Evolutionary conservation across 108 stramenopile species (phyloP).

Genomic region (Hondaea fermentalgiana): DNA sequence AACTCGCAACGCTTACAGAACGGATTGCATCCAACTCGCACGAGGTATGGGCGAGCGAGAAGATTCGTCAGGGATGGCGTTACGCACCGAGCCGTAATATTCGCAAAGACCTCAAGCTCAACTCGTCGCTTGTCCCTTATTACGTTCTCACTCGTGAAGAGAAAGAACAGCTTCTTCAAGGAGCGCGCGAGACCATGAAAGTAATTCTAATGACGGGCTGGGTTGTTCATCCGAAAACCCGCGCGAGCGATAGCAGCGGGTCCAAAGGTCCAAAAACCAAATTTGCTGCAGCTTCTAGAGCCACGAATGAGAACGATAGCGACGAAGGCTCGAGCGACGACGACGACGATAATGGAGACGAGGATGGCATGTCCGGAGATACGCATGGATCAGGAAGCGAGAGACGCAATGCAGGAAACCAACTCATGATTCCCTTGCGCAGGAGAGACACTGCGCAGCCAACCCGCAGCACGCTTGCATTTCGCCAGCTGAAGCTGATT

Average conservation of each 20-base stretch:
- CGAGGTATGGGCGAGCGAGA: constrained; percentile 14
- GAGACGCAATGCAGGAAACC: no score
- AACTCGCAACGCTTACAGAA: neutral
- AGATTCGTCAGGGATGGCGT: constrained; percentile 14
- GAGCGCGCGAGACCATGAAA: neutral
- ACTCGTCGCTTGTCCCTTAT: neutral
- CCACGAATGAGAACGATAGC: no score
- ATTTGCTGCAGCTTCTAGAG: no score
- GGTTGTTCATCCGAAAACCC: neutral
- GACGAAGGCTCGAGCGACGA: no score
- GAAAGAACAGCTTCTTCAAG: neutral
- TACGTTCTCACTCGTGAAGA: neutral
- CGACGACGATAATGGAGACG: no score
- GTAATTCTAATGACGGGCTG: neutral
- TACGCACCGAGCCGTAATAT: neutral
- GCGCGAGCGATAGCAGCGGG: no score
- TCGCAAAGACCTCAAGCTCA: neutral
- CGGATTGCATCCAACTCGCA: constrained; percentile 13
- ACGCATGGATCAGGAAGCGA: no score
- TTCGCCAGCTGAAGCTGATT: neutral
- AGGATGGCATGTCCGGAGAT: no score
- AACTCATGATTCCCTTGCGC: neutral
- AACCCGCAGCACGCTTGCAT: neutral
- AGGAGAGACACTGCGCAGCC: neutral
- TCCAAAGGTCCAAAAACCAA: no score